Conservation (phyloP, 352 stramenopile species). For the Hyaloperonospora arabidopsidis region DNA sequence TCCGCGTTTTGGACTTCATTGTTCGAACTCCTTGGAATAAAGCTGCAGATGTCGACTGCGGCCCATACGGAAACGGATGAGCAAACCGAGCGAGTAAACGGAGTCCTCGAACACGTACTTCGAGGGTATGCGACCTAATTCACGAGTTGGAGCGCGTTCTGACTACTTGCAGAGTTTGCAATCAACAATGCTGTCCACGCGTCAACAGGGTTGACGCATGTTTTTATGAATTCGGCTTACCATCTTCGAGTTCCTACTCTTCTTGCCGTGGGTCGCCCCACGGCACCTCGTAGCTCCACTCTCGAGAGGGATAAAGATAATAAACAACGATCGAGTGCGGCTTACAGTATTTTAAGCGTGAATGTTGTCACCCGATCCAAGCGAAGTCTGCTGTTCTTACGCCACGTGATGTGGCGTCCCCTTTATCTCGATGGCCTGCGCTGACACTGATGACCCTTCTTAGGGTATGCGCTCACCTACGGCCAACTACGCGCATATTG, state of each 20-base stretch:
- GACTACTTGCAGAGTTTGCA: neutral
- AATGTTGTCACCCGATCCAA: neutral
- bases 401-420: neutral
- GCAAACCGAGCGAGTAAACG: neutral
- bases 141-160: neutral
- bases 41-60: slow-evolving; percentile 3
- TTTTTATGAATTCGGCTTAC: neutral
- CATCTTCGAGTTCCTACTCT: neutral
- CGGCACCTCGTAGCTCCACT: neutral
- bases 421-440: neutral
- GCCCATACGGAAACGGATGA: slow-evolving; percentile 4
- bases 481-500: neutral
- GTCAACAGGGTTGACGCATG: neutral
- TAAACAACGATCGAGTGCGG: neutral
- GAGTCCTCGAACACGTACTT: neutral
- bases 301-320: neutral
- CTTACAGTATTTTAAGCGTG: neutral
- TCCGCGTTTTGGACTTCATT: neutral
- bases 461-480: neutral
- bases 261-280: neutral
- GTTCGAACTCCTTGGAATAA: neutral
- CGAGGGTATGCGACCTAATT: neutral
- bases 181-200: neutral
- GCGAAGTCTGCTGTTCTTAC: neutral
- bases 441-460: neutral